These are phyloP conservation scores for Aureobasidium pullulans DNA, from an alignment of 2,329 filamentous ascomycete genomes.

Conservation along the genomic window DNA sequence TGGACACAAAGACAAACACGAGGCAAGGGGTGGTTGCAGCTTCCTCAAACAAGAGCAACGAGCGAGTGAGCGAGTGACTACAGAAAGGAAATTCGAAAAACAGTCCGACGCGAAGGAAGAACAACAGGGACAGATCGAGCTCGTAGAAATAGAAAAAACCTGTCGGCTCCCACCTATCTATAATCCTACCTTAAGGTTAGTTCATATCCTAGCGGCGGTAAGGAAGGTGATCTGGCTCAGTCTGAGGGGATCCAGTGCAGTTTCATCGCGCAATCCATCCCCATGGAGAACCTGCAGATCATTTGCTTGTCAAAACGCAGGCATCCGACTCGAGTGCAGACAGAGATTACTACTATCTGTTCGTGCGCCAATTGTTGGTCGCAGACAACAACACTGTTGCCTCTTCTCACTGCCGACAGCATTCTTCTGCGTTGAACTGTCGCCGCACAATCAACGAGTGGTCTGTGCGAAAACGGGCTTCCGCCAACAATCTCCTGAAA, in stretches of 20 bases:
- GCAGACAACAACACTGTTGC: not conserved
- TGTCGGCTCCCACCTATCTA: not conserved
- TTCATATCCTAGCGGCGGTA: constrained; percentile 4
- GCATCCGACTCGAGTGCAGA: not conserved
- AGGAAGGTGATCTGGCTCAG: not conserved
- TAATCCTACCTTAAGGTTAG: constrained; percentile 5
- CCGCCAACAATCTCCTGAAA: constrained; percentile 5
- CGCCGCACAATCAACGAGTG: not conserved
- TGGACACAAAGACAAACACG: constrained; percentile 4
- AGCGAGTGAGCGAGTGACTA: not conserved
- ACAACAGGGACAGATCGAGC: not conserved
- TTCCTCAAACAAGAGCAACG: not conserved
- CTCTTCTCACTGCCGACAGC: constrained; percentile 1
- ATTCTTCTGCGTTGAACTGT: constrained; percentile 3
- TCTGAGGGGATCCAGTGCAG: constrained; percentile 8
- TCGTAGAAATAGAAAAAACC: not conserved
- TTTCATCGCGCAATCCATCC: constrained; percentile 10
- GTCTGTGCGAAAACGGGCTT: not conserved
- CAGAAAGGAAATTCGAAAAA: not conserved
- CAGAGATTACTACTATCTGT: not conserved
- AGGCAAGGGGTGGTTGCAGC: not conserved
- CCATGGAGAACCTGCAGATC: constrained; percentile 9
- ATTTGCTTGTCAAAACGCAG: not conserved
- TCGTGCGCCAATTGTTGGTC: not conserved
- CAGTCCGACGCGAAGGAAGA: not conserved